phyloP scores from a whole-genome alignment of 2,329 filamentous ascomycete genomes.

The Aureobasidium mangrovei region DNA sequence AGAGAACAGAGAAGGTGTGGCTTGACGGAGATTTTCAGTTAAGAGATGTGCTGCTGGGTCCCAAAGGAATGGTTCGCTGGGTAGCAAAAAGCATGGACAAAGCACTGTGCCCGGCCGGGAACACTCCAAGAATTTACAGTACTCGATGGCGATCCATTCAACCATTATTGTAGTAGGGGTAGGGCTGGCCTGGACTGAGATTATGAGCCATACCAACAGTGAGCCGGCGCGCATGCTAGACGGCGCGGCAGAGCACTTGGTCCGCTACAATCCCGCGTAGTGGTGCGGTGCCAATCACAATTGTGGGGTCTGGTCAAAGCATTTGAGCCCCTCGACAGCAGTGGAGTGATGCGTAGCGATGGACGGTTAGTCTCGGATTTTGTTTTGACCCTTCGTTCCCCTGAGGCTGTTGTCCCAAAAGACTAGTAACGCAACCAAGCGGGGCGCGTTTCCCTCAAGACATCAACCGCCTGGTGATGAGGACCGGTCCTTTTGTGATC shows the following conservation, averaged over 20 bases:
- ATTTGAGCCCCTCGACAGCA: background rate
- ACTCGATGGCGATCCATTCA: background rate
- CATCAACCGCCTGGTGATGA: background rate
- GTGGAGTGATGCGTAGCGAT: background rate
- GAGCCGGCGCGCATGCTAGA: background rate
- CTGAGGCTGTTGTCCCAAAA: background rate
- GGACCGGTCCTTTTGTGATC: background rate
- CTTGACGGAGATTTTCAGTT: background rate
- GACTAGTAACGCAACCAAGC: background rate
- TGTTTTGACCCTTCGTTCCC: background rate
- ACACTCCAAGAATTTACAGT: background rate
- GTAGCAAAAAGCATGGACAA: background rate
- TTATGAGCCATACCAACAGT: background rate
- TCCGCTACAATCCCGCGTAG: background rate
- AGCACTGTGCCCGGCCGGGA: background rate
- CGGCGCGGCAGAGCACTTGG: background rate
- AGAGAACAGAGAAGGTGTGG: background rate
- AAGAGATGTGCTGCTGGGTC: background rate
- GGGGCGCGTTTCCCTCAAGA: background rate
- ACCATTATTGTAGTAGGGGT: background rate
- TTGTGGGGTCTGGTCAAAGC: background rate
- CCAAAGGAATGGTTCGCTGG: slow-evolving; percentile 1
- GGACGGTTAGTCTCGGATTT: background rate
- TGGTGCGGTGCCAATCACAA: slow-evolving; percentile 1
- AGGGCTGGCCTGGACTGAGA: background rate